A percentile compares a stretch with the other conserved stretches of the same genome.
These are phyloP conservation scores for Coccomyxa sp. DNA, from an alignment of 139 green algal genomes.

Conservation along the genomic window DNA sequence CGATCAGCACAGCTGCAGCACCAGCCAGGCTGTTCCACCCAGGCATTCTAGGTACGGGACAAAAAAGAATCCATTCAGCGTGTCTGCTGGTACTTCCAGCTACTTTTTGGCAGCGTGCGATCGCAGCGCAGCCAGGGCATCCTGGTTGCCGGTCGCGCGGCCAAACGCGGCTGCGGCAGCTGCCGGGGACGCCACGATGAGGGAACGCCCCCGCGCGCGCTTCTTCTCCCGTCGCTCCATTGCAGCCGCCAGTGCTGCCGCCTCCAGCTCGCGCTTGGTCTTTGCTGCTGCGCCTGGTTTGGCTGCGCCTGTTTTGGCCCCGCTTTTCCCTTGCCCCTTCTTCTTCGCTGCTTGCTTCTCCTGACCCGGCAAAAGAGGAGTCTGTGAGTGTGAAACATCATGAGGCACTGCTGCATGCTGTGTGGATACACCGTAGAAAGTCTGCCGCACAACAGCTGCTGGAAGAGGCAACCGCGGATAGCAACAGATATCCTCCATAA, in stretches of 20 bases:
- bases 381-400: background rate
- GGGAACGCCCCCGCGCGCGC: background rate
- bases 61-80: too few species aligned
- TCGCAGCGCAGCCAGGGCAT: too few species aligned
- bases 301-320: background rate
- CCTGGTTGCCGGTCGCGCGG: too few species aligned
- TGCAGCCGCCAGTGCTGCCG: background rate
- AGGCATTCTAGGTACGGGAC: too few species aligned
- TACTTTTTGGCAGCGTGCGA: too few species aligned
- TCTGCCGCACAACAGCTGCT: background rate
- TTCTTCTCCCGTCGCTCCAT: background rate
- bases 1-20: too few species aligned
- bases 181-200: background rate
- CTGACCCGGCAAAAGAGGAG: background rate
- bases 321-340: background rate
- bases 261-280: background rate
- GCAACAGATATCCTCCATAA: background rate
- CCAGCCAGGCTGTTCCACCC: too few species aligned
- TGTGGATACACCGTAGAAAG: background rate
- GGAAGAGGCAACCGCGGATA: background rate
- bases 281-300: background rate
- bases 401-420: background rate
- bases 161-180: too few species aligned
- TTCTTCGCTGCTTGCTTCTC: background rate
- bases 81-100: too few species aligned